These are phyloP conservation scores for Dentipellis sp. DNA, from an alignment of 768 basidiomycete genomes.

Conservation along the genomic window DNA sequence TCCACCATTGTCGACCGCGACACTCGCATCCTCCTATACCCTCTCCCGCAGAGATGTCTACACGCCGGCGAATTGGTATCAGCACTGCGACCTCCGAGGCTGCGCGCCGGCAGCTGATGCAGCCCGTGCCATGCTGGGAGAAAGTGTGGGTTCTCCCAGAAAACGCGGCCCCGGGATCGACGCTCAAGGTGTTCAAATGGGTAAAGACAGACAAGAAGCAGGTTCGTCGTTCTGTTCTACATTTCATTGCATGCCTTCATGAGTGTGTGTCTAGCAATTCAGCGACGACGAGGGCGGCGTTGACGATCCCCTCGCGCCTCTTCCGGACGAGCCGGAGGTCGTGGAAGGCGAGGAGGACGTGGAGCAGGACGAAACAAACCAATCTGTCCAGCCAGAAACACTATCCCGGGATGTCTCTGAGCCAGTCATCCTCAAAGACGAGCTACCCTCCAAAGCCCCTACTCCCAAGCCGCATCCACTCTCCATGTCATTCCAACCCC, in stretches of 20 bases:
- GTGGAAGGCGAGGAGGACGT: conserved; percentile 71
- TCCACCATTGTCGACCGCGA: not conserved
- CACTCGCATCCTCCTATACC: not conserved
- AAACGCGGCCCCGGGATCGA: conserved; percentile 42
- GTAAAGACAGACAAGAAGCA: conserved; percentile 72
- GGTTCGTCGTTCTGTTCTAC: conserved; percentile 29
- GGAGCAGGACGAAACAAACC: conserved; percentile 51
- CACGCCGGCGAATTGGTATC: conserved; percentile 68
- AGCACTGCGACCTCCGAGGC: conserved; percentile 72
- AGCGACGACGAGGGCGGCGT: conserved; percentile 77
- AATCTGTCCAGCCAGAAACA: conserved; percentile 31
- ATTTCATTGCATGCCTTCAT: not conserved
- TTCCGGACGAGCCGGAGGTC: conserved; percentile 70
- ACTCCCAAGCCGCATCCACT: conserved; percentile 60
- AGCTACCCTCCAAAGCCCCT: conserved; percentile 50
- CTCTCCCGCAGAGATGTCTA: conserved; percentile 40
- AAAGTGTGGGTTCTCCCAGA: conserved; percentile 62
- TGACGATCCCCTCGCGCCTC: conserved; percentile 73
- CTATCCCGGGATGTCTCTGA: conserved; percentile 30
- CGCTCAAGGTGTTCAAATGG: conserved; percentile 67
- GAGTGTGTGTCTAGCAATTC: conserved; percentile 50
- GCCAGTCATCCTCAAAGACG: conserved; percentile 29
- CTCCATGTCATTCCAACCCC: conserved; percentile 43
- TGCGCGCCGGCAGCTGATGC: conserved; percentile 78
- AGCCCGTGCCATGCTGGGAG: conserved; percentile 84